Conservation (phyloP, 306 rosid genomes). For the Purshia tridentata region DNA sequence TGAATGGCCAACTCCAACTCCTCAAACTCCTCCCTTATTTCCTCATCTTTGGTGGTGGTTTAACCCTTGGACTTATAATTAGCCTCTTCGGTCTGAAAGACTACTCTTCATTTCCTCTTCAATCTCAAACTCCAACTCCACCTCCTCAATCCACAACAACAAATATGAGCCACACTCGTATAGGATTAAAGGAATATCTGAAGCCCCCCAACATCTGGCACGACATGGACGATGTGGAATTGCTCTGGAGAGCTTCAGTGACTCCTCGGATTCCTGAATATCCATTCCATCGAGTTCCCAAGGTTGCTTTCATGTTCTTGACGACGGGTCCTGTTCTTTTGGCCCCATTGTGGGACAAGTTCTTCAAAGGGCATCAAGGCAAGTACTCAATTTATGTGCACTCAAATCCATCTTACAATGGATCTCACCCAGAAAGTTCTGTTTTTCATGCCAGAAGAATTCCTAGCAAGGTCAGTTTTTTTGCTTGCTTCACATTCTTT, state of each 20-base stretch:
- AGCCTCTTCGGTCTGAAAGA: conserved; percentile 41
- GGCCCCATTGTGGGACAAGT: conserved; percentile 77
- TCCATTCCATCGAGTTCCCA: conserved; percentile 61
- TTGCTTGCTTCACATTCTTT: neutral
- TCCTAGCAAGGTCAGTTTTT: conserved; percentile 73
- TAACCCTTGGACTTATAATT: conserved; percentile 53
- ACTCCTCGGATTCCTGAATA: conserved; percentile 38
- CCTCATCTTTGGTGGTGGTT: conserved; percentile 52
- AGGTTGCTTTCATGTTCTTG: conserved; percentile 85
- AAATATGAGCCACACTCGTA: conserved; percentile 11
- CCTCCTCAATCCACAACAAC: conserved; percentile 37
- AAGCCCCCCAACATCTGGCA: conserved; percentile 46
- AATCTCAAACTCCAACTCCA: conserved; percentile 25
- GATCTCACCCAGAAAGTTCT: conserved; percentile 47
- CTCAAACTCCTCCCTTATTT: conserved; percentile 37
- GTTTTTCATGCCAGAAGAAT: conserved; percentile 62
- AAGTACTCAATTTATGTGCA: conserved; percentile 76
- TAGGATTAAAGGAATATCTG: conserved; percentile 48
- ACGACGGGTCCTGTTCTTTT: conserved; percentile 63
- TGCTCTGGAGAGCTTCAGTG: conserved; percentile 89
- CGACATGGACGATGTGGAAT: conserved; percentile 62
- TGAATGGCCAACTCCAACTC: conserved; percentile 41
- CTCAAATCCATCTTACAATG: conserved; percentile 66
- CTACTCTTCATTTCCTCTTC: conserved; percentile 46
- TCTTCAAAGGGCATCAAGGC: conserved; percentile 71